A percentile compares a stretch with the other conserved stretches of the same genome.
These are phyloP conservation scores for Triangularia setosa DNA, from an alignment of 2,329 filamentous ascomycete species.

Conservation along the genomic window DNA sequence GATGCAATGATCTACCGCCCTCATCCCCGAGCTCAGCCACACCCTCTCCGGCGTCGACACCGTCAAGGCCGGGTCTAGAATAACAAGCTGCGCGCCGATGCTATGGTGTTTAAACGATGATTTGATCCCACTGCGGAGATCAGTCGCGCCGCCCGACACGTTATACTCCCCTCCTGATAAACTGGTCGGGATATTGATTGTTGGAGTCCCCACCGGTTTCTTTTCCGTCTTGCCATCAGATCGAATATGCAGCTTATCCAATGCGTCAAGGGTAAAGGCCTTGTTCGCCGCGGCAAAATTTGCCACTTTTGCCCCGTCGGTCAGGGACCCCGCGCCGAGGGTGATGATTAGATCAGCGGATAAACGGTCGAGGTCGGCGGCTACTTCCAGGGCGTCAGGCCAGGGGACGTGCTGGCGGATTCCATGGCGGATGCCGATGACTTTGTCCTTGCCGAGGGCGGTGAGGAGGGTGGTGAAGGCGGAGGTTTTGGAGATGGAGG, in stretches of 20 bases:
- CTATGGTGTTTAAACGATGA: slow-evolving; percentile 31
- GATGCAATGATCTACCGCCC: slow-evolving; percentile 55
- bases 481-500: slow-evolving; percentile 45
- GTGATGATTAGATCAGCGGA: slow-evolving; percentile 50
- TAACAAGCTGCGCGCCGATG: slow-evolving; percentile 47
- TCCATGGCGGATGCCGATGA: slow-evolving; percentile 45
- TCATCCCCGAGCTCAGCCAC: slow-evolving; percentile 56
- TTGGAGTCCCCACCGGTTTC: slow-evolving; percentile 28
- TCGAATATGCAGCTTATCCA: slow-evolving; percentile 30
- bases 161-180: slow-evolving; percentile 37
- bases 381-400: slow-evolving; percentile 47
- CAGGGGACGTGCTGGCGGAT: slow-evolving; percentile 53
- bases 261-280: slow-evolving; percentile 34
- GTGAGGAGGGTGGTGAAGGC: slow-evolving; percentile 39
- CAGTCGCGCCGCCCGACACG: slow-evolving; percentile 16
- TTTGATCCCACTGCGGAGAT: slow-evolving; percentile 24
- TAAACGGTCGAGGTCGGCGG: slow-evolving; percentile 35
- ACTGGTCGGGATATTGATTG: slow-evolving; percentile 35
- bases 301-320: slow-evolving; percentile 52
- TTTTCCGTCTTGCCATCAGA: slow-evolving; percentile 24
- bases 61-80: slow-evolving; percentile 52
- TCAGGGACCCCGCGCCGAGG: slow-evolving; percentile 52
- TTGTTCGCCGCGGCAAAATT: slow-evolving; percentile 48
- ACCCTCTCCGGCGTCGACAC: slow-evolving; percentile 47
- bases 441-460: slow-evolving; percentile 36